phyloP scores from a whole-genome alignment of 139 green algal species.

The Eudorina sp. region DNA sequence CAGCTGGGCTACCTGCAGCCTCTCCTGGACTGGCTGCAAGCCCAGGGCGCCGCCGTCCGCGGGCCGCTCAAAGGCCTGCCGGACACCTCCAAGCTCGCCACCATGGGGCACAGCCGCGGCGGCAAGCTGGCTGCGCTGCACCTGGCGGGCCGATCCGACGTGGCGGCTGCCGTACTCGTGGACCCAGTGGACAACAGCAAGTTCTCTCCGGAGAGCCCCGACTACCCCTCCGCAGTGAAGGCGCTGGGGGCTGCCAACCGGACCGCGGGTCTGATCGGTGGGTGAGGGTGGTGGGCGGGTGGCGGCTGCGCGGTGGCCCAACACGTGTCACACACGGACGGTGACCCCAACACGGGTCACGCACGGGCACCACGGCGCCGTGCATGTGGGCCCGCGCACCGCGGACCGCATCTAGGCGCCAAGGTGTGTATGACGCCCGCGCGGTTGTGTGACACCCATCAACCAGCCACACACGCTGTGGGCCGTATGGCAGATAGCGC shows the following conservation, averaged over 20 bases:
- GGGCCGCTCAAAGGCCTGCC: background rate
- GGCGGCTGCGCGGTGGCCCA: too few relatives aligned
- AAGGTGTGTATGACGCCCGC: too few relatives aligned
- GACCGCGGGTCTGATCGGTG: background rate
- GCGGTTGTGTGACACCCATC: too few relatives aligned
- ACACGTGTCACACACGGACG: too few relatives aligned
- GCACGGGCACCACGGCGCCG: too few relatives aligned
- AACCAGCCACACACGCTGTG: too few relatives aligned
- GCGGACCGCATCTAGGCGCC: too few relatives aligned
- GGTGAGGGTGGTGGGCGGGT: too few relatives aligned
- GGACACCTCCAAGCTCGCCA: background rate
- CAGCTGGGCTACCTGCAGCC: conserved; percentile 42
- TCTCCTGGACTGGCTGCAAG: background rate
- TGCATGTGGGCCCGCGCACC: too few relatives aligned
- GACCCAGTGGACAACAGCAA: conserved; percentile 13
- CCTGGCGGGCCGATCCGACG: background rate
- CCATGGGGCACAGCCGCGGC: conserved; percentile 43
- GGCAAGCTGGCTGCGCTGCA: conserved; percentile 44
- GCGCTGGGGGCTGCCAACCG: background rate
- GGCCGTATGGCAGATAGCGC: too few relatives aligned
- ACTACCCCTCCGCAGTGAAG: conserved; percentile 25
- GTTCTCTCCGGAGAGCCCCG: background rate
- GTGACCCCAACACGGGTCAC: too few relatives aligned
- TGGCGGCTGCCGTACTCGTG: conserved; percentile 8
- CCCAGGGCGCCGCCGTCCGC: background rate